These are phyloP conservation scores for Penicillium verhagenii DNA, from an alignment of 495 filamentous ascomycete species.

Conservation along the genomic window DNA sequence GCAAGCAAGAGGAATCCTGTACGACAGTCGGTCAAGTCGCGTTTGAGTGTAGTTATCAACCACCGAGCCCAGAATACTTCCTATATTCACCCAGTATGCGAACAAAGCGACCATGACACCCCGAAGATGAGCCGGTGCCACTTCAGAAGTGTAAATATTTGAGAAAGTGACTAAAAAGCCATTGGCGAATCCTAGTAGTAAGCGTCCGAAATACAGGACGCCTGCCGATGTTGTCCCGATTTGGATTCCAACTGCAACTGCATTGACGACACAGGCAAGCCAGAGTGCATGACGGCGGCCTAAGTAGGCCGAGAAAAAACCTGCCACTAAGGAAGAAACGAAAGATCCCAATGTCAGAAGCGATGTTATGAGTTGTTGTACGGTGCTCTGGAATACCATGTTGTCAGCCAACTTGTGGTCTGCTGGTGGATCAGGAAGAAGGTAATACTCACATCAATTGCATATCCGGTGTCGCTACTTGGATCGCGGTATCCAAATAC, in stretches of 20 bases:
- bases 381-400: constrained; percentile 7
- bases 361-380: constrained; percentile 39
- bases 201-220: constrained; percentile 13
- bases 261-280: constrained; percentile 19
- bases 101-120: constrained; percentile 16
- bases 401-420: background rate
- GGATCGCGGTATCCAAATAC: constrained; percentile 19
- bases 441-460: constrained; percentile 11
- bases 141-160: constrained; percentile 15
- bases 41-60: constrained; percentile 17
- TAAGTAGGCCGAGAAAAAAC: constrained; percentile 23
- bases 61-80: constrained; percentile 8
- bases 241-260: constrained; percentile 13
- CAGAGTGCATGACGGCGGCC: constrained; percentile 15
- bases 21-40: constrained; percentile 11
- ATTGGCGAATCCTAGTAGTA: constrained; percentile 16
- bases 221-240: constrained; percentile 12
- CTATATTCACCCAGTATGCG: constrained; percentile 19
- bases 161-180: constrained; percentile 17
- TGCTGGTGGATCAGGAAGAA: background rate
- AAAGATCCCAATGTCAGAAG: constrained; percentile 62
- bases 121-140: constrained; percentile 13
- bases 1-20: constrained; percentile 14
- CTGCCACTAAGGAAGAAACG: constrained; percentile 53
- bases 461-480: constrained; percentile 11